Conservation (phyloP, 495 filamentous ascomycete species). For the Neurospora sp. region DNA sequence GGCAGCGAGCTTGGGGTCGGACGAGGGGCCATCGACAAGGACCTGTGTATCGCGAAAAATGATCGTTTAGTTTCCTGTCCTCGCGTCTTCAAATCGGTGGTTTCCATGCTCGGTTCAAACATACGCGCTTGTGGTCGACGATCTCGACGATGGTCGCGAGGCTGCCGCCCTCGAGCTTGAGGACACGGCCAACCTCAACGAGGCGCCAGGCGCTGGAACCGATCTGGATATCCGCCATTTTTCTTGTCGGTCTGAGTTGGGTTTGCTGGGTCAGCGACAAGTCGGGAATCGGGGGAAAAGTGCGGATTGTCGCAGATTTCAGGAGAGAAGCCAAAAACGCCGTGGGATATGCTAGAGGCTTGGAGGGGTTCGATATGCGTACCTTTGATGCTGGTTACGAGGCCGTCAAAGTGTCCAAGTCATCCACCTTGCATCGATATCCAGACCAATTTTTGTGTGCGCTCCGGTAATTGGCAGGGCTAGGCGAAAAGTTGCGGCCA, state of each 20-base stretch:
- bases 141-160: constrained; percentile 95
- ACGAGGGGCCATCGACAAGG: constrained; percentile 85
- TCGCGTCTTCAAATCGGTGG: constrained; percentile 5
- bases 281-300: constrained; percentile 7
- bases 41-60: constrained; percentile 47
- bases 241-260: constrained; percentile 15
- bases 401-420: constrained; percentile 28
- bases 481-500: constrained; percentile 25
- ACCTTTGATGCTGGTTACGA: constrained; percentile 25
- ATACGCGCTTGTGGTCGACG: constrained; percentile 99
- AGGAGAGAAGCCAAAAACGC: constrained; percentile 5
- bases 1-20: constrained; percentile 61
- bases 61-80: constrained; percentile 18
- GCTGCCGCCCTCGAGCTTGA: constrained; percentile 67
- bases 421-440: constrained; percentile 24
- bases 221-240: constrained; percentile 27
- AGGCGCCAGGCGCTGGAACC: constrained; percentile 55
- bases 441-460: constrained; percentile 28
- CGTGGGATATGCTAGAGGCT: constrained; percentile 2
- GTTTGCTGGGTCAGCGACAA: constrained; percentile 18
- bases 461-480: constrained; percentile 27
- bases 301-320: constrained; percentile 3
- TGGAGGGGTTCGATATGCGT: constrained; percentile 14
- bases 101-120: constrained; percentile 28
- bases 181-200: constrained; percentile 94